Evolutionary conservation across 2,329 filamentous ascomycete genomes (phyloP).

Genomic region (Hypoxylon sp.): DNA sequence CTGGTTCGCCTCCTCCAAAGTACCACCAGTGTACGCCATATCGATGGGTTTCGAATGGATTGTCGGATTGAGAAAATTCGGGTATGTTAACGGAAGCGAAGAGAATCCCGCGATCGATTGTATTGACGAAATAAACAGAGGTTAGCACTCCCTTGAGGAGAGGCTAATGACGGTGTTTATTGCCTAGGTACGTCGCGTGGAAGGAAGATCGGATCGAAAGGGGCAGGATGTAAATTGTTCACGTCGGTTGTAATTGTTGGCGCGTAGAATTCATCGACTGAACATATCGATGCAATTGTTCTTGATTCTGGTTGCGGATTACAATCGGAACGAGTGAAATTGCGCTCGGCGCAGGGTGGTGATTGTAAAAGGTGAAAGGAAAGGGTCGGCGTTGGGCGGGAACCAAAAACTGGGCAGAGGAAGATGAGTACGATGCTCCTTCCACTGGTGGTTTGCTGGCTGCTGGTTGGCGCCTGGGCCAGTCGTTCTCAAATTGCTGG

Average conservation of each 20-base stretch:
- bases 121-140: conserved; percentile 2
- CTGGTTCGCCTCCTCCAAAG: conserved; percentile 53
- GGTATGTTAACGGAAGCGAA: conserved; percentile 1
- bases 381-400: conserved; percentile 38
- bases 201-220: neutral
- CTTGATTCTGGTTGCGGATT: conserved; percentile 14
- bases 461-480: conserved; percentile 27
- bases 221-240: conserved; percentile 13
- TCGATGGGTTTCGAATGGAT: conserved; percentile 37
- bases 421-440: neutral
- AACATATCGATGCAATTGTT: conserved; percentile 16
- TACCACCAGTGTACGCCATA: conserved; percentile 56
- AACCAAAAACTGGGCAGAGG: conserved; percentile 31
- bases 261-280: conserved; percentile 28
- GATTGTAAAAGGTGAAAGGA: conserved; percentile 42
- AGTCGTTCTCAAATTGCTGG: conserved; percentile 31
- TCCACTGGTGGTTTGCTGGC: conserved; percentile 17
- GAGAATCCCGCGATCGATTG: conserved; percentile 11
- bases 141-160: conserved; percentile 27
- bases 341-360: conserved; percentile 50
- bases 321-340: conserved; percentile 50
- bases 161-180: conserved; percentile 16
- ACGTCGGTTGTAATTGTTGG: conserved; percentile 15
- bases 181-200: conserved; percentile 25
- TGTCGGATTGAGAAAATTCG: conserved; percentile 15